These are phyloP conservation scores for Cercospora nicotianae DNA, from an alignment of 2,329 filamentous ascomycete genomes.

Conservation along the genomic window DNA sequence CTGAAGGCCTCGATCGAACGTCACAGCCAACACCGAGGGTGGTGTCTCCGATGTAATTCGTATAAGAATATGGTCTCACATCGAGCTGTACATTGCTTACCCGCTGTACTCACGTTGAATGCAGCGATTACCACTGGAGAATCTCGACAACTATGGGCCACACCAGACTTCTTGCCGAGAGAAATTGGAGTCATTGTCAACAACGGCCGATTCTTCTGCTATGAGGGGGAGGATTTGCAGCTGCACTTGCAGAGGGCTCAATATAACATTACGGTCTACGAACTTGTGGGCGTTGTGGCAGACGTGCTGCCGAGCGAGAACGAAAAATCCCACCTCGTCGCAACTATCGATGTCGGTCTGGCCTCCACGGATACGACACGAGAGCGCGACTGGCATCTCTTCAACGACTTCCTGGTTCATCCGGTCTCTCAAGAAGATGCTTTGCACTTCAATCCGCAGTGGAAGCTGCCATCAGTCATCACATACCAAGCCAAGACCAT, in stretches of 20 bases:
- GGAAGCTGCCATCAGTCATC: conserved; percentile 89
- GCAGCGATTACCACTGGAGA: conserved; percentile 71
- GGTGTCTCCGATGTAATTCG: conserved; percentile 86
- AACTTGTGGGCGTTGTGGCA: conserved; percentile 82
- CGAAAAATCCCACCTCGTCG: conserved; percentile 86
- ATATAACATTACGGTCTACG: conserved; percentile 83
- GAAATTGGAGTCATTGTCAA: conserved; percentile 92
- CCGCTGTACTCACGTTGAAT: conserved; percentile 85
- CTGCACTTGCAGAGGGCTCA: conserved; percentile 75
- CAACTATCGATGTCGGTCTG: conserved; percentile 79
- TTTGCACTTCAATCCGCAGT: conserved; percentile 80
- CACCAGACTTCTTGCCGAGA: conserved; percentile 85
- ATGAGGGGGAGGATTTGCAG: conserved; percentile 86
- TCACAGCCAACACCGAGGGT: conserved; percentile 84
- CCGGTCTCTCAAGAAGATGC: conserved; percentile 79
- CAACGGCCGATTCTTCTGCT: conserved; percentile 90
- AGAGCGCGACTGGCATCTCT: conserved; percentile 84
- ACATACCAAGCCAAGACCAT: conserved; percentile 80
- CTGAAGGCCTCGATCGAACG: conserved; percentile 90
- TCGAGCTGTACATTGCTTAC: conserved; percentile 79
- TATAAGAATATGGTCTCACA: conserved; percentile 86
- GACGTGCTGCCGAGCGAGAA: conserved; percentile 85
- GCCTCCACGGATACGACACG: conserved; percentile 59
- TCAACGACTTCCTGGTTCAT: conserved; percentile 94
- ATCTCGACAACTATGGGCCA: conserved; percentile 80